Conservation (phyloP, 257 asterid genomes). For the Craterostigma plantagineum region DNA sequence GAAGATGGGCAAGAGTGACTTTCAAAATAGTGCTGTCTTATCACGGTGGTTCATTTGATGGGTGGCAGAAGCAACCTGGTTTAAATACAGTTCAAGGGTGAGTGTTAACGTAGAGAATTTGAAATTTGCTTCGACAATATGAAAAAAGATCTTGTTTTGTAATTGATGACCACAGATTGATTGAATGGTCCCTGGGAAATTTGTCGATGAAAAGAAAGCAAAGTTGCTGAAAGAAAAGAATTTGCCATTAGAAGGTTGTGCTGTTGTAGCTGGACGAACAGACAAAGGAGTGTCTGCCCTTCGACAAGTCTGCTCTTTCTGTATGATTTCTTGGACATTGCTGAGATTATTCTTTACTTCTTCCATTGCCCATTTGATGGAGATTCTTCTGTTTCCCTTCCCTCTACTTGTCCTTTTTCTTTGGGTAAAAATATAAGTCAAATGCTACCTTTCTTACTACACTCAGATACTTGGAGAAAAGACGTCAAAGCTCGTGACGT, state of each 20-base stretch:
- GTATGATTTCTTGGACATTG: constrained; percentile 35
- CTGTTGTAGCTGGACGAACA: constrained; percentile 84
- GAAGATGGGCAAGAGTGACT: constrained; percentile 78
- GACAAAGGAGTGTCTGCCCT: constrained; percentile 97
- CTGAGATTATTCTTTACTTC: no score
- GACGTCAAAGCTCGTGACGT: constrained; percentile 50
- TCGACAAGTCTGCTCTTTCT: constrained; percentile 89
- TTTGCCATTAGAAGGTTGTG: constrained; percentile 61
- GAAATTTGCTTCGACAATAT: no score
- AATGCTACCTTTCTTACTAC: constrained; percentile 11
- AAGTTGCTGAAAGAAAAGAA: constrained; percentile 54
- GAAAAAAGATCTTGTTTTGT: neutral
- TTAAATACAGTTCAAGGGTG: constrained; percentile 83
- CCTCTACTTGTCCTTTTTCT: no score
- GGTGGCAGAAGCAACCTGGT: constrained; percentile 97
- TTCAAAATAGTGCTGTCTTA: constrained; percentile 69
- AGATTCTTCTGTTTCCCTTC: neutral
- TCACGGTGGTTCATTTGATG: constrained; percentile 84
- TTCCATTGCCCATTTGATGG: constrained; percentile 5
- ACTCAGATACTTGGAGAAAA: constrained; percentile 86
- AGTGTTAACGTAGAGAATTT: neutral
- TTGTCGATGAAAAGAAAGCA: constrained; percentile 72
- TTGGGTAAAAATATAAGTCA: constrained; percentile 6
- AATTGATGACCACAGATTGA: constrained; percentile 25
- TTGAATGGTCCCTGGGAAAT: constrained; percentile 70